These are phyloP conservation scores for Calonectria crousiana DNA, from an alignment of 2,329 filamentous ascomycete species.

Conservation along the genomic window DNA sequence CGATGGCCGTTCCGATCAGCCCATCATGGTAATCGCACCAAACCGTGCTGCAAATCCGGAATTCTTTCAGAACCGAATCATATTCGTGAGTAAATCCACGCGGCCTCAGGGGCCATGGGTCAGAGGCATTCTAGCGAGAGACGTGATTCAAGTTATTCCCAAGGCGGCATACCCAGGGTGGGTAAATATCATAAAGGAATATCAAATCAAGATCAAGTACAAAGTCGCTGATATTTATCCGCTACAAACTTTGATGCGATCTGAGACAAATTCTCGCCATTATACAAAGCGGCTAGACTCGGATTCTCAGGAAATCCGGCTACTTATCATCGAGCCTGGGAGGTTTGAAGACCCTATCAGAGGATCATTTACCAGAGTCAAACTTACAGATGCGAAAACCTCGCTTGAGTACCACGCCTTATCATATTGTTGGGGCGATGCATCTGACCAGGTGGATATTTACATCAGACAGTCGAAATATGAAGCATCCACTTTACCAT, in stretches of 20 bases:
- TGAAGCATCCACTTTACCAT: accelerated
- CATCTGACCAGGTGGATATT: slow-evolving; percentile 15
- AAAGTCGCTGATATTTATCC: background rate
- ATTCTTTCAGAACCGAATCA: slow-evolving; percentile 7
- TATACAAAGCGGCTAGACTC: background rate
- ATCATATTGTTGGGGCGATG: slow-evolving; percentile 35
- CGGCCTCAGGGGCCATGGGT: slow-evolving; percentile 25
- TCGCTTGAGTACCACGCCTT: slow-evolving; percentile 17
- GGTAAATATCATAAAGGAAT: slow-evolving; percentile 33
- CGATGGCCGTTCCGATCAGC: slow-evolving; percentile 30
- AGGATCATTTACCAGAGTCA: slow-evolving; percentile 13
- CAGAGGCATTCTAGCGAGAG: slow-evolving; percentile 22
- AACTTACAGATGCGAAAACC: background rate
- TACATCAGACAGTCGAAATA: background rate
- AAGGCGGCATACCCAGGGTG: slow-evolving; percentile 33
- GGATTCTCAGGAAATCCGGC: slow-evolving; percentile 19
- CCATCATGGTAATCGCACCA: slow-evolving; percentile 20
- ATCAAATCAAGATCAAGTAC: slow-evolving; percentile 30
- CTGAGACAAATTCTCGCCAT: slow-evolving; percentile 2
- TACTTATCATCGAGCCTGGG: slow-evolving; percentile 25
- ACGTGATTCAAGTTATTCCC: slow-evolving; percentile 31
- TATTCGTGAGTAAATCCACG: background rate
- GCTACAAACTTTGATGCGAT: accelerated
- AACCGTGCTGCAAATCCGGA: slow-evolving; percentile 27
- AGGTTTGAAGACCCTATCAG: slow-evolving; percentile 22